These are phyloP conservation scores for Vanrija sp. DNA, from an alignment of 1,284 basidiomycete species.

Conservation along the genomic window DNA sequence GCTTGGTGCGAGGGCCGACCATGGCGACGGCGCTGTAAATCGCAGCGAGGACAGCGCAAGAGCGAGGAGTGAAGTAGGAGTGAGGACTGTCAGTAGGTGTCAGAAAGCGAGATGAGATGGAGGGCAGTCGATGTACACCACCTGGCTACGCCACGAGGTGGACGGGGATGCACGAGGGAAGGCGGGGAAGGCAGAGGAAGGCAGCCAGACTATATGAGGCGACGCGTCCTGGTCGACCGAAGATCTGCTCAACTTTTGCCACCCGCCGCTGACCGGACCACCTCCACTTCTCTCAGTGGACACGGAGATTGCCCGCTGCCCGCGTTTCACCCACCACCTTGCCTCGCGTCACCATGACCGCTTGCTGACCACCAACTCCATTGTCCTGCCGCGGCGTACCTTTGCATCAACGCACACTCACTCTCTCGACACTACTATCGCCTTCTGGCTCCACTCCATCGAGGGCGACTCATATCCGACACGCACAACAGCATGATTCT, in stretches of 20 bases:
- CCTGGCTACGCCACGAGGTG: not conserved
- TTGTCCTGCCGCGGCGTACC: no score
- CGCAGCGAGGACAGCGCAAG: no score
- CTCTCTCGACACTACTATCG: not conserved
- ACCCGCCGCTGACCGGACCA: not conserved
- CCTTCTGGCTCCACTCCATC: not conserved
- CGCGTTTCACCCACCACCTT: no score
- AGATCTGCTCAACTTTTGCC: not conserved
- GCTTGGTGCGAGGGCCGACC: no score
- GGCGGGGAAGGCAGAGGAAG: not conserved
- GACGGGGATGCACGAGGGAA: not conserved
- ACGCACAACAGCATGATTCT: conserved; percentile 36
- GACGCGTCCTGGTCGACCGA: not conserved
- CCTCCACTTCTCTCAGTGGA: not conserved
- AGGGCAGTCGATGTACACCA: not conserved
- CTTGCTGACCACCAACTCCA: not conserved
- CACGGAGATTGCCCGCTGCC: not conserved
- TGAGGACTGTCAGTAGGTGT: no score
- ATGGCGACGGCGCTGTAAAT: no score
- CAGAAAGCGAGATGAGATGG: no score
- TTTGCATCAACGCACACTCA: not conserved
- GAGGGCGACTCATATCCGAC: not conserved
- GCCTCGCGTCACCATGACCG: not conserved
- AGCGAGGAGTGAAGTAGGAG: no score
- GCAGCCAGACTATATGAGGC: not conserved